Percentiles rank a stretch among this genome's conserved stretches.
phyloP scores from a whole-genome alignment of 75 land plant species.

The Larix kaempferi region DNA sequence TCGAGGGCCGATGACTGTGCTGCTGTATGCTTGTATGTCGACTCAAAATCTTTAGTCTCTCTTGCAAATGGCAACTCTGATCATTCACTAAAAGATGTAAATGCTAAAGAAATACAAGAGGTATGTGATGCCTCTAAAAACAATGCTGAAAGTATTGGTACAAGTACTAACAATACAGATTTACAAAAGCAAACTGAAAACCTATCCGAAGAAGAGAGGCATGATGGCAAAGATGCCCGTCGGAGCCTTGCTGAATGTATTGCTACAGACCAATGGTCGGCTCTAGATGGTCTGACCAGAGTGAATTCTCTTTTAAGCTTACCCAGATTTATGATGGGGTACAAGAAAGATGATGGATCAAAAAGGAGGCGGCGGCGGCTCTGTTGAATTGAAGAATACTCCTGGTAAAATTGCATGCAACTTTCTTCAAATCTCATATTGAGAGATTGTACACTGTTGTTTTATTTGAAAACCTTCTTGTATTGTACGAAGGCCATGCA shows the following conservation, averaged over 20 bases:
- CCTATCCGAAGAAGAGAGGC: background rate
- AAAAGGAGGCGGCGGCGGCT: background rate
- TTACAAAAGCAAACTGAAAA: background rate
- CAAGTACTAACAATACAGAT: background rate
- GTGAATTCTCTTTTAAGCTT: conserved; percentile 77
- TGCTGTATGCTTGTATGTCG: conserved; percentile 36
- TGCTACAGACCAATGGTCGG: conserved; percentile 66
- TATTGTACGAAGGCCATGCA: background rate
- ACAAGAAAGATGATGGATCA: conserved; percentile 8
- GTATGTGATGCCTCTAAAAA: background rate
- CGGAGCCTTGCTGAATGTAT: conserved; percentile 4
- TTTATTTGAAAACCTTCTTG: too few species aligned
- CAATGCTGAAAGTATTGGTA: background rate
- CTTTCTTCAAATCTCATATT: too few species aligned
- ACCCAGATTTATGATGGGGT: conserved; percentile 63
- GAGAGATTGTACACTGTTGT: too few species aligned
- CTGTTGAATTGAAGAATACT: background rate
- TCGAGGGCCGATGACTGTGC: conserved; percentile 52
- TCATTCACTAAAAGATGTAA: background rate
- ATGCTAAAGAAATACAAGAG: background rate
- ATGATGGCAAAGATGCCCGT: background rate
- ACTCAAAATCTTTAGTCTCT: background rate
- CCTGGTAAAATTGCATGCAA: too few species aligned
- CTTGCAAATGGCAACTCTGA: background rate
- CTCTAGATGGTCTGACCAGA: conserved; percentile 86